These are phyloP conservation scores for Ogataea kodamae DNA, from an alignment of 805 yeast genomes.

Conservation along the genomic window DNA sequence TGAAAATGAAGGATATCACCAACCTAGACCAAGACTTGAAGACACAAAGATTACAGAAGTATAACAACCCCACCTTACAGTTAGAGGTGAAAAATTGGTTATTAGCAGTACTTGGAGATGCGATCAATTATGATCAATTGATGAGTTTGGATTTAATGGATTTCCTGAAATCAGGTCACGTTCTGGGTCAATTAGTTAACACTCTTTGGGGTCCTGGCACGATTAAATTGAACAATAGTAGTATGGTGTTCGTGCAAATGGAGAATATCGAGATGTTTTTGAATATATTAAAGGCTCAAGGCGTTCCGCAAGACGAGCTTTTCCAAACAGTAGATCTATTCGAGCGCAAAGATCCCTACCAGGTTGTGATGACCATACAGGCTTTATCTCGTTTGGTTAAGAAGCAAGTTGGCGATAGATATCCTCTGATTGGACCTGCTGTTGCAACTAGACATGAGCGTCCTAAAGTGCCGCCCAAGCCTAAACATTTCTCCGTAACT, in stretches of 20 bases:
- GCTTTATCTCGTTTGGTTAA: constrained; percentile 70
- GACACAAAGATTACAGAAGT: constrained; percentile 50
- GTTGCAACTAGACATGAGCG: constrained; percentile 45
- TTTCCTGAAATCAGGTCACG: constrained; percentile 57
- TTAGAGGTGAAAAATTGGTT: constrained; percentile 52
- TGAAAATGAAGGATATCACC: constrained; percentile 29
- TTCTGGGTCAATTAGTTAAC: constrained; percentile 46
- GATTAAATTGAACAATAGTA: constrained; percentile 52
- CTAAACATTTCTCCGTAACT: constrained; percentile 38
- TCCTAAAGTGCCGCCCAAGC: constrained; percentile 54
- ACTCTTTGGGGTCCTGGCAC: constrained; percentile 37
- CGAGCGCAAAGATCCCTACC: constrained; percentile 73
- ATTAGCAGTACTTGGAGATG: constrained; percentile 32
- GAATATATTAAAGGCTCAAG: constrained; percentile 54
- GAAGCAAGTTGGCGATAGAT: constrained; percentile 42
- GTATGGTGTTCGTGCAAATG: constrained; percentile 80
- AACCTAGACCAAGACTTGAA: constrained; percentile 63
- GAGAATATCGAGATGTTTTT: constrained; percentile 77
- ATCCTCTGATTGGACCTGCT: constrained; percentile 58
- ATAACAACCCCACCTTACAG: constrained; percentile 34
- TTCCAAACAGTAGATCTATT: constrained; percentile 76
- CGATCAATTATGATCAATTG: constrained; percentile 21
- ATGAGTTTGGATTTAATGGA: constrained; percentile 45
- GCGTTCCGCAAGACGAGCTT: constrained; percentile 77
- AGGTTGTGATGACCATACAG: constrained; percentile 68